These are phyloP conservation scores for Colletotrichum ledebouriae DNA, from an alignment of 2,329 filamentous ascomycete genomes.

Conservation along the genomic window DNA sequence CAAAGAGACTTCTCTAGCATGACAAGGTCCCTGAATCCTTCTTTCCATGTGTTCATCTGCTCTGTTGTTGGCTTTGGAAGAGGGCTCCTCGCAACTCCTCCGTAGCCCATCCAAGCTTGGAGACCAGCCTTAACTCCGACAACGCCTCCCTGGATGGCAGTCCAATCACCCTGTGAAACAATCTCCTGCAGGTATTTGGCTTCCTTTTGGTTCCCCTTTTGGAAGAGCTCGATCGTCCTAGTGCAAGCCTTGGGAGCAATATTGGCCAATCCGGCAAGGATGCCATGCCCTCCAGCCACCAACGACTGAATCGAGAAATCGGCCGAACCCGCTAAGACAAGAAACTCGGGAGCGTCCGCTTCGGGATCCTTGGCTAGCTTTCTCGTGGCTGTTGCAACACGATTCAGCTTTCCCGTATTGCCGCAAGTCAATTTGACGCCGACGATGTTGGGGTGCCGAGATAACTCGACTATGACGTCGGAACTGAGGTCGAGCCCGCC, in stretches of 20 bases:
- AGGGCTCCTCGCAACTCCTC: conserved; percentile 63
- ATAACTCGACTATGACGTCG: conserved; percentile 70
- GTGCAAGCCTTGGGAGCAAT: conserved; percentile 77
- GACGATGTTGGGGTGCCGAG: conserved; percentile 74
- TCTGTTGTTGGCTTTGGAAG: conserved; percentile 65
- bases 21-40: conserved; percentile 67
- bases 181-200: conserved; percentile 66
- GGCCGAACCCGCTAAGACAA: conserved; percentile 79
- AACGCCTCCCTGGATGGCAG: conserved; percentile 78
- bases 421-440: conserved; percentile 79
- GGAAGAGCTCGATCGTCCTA: conserved; percentile 71
- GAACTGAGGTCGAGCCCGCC: conserved; percentile 74
- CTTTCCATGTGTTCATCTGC: conserved; percentile 65
- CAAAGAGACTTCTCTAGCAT: conserved; percentile 64
- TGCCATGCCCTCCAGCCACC: conserved; percentile 76
- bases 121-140: conserved; percentile 79
- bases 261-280: conserved; percentile 80
- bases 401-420: conserved; percentile 78
- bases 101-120: conserved; percentile 76
- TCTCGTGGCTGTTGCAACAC: conserved; percentile 69
- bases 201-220: conserved; percentile 68
- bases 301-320: conserved; percentile 80
- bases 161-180: conserved; percentile 79
- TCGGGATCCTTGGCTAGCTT: conserved; percentile 53
- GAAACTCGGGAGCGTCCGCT: conserved; percentile 63